Conservation (phyloP, 352 stramenopile species). For the Elongisporangium anandrum region DNA sequence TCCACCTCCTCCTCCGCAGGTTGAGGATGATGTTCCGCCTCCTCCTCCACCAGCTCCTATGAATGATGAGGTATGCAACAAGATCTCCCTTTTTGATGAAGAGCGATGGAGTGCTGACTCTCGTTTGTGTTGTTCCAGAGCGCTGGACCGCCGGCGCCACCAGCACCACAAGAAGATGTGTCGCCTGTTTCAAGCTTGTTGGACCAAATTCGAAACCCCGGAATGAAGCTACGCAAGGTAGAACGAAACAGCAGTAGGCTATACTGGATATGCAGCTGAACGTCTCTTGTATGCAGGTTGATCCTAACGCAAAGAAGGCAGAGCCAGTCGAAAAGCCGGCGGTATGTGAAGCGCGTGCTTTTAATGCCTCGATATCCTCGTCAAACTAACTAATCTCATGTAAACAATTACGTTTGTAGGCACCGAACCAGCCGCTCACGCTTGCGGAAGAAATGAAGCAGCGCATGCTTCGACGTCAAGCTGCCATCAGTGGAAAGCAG, state of each 20-base stretch:
- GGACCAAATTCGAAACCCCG: slow-evolving; percentile 60
- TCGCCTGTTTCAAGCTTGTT: slow-evolving; percentile 34
- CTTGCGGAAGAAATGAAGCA: slow-evolving; percentile 83
- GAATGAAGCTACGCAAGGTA: slow-evolving; percentile 51
- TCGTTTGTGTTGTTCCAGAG: slow-evolving; percentile 15
- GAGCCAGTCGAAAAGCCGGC: slow-evolving; percentile 25
- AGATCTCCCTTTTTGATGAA: not conserved
- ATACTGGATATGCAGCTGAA: not conserved
- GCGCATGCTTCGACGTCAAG: slow-evolving; percentile 69
- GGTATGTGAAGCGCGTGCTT: slow-evolving; percentile 14
- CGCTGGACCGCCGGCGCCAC: slow-evolving; percentile 19
- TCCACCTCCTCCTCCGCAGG: slow-evolving; percentile 34
- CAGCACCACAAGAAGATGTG: slow-evolving; percentile 20
- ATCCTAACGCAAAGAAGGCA: slow-evolving; percentile 22
- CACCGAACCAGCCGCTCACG: slow-evolving; percentile 46
- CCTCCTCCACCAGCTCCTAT: slow-evolving; percentile 30
- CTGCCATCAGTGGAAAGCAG: slow-evolving; percentile 79
- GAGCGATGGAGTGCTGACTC: not conserved
- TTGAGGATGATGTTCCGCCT: slow-evolving; percentile 39
- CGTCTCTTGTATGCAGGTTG: slow-evolving; percentile 16
- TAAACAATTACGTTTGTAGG: not conserved
- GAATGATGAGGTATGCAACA: slow-evolving; percentile 20
- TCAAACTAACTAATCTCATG: no score
- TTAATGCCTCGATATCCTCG: no score
- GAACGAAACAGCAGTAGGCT: no score